Evolutionary conservation across 495 filamentous ascomycete genomes (phyloP).

Genomic region (Aeminium ludgeri): DNA sequence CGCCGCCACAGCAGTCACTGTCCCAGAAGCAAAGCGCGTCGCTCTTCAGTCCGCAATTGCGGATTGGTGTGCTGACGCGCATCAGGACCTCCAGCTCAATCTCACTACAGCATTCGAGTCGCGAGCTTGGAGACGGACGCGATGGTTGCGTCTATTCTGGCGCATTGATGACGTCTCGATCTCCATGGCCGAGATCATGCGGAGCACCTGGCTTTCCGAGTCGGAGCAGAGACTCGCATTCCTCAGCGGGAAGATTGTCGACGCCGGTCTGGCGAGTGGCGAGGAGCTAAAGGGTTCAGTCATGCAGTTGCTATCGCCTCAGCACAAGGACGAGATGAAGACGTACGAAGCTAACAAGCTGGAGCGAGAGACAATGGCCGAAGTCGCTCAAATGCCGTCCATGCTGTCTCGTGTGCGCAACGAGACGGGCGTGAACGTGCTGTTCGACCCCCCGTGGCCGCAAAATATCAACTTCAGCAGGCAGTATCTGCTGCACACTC

Average conservation of each 20-base stretch:
- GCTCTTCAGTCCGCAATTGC: conserved; percentile 41
- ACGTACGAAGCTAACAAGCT: neutral
- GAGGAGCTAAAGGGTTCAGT: conserved; percentile 8
- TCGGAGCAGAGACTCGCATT: conserved; percentile 63
- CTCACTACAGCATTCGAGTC: conserved; percentile 56
- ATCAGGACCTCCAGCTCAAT: conserved; percentile 63
- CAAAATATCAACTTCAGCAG: conserved; percentile 40
- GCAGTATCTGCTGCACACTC: conserved; percentile 37
- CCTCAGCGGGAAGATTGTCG: conserved; percentile 61
- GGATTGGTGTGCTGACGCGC: conserved; percentile 60
- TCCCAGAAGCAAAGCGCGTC: conserved; percentile 29
- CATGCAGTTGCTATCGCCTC: conserved; percentile 3
- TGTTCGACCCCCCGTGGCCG: conserved; percentile 24
- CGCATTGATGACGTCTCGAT: conserved; percentile 77
- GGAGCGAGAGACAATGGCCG: neutral
- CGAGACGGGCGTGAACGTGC: conserved; percentile 11
- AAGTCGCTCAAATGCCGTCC: neutral
- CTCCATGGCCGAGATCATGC: conserved; percentile 60
- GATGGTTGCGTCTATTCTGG: conserved; percentile 95
- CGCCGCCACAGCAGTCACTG: conserved; percentile 18
- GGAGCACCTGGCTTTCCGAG: conserved; percentile 50
- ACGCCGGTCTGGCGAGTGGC: conserved; percentile 39
- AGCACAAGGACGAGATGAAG: neutral
- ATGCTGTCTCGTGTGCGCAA: conserved; percentile 10
- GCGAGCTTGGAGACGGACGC: conserved; percentile 52